Conservation (phyloP, 139 green algal genomes). For the Closterium sp. region DNA sequence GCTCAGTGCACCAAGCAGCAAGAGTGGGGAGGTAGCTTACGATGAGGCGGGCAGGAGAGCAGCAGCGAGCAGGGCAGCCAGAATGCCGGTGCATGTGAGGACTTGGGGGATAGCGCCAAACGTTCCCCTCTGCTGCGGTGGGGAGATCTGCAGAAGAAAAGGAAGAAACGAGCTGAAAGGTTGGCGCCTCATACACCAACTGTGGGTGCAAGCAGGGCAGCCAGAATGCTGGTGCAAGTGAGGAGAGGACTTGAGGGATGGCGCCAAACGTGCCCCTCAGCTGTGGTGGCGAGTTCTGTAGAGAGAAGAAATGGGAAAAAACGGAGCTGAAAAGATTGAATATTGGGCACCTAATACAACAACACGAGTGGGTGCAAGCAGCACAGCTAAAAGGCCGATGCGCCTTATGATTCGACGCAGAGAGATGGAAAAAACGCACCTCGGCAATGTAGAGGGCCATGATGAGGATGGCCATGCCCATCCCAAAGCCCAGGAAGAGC, state of each 20-base stretch:
- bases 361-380: too few relatives aligned
- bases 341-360: too few relatives aligned
- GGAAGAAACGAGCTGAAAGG: too few relatives aligned
- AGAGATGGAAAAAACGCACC: too few relatives aligned
- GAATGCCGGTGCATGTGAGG: slow-evolving; percentile 89
- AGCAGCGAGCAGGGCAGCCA: slow-evolving; percentile 69
- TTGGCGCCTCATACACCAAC: too few relatives aligned
- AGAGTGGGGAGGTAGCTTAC: too few relatives aligned
- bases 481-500: too few relatives aligned
- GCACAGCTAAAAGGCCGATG: slow-evolving; percentile 62
- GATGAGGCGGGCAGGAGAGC: too few relatives aligned
- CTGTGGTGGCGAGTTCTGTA: neutral
- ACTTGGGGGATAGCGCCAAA: slow-evolving; percentile 89
- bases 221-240: neutral
- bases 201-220: too few relatives aligned
- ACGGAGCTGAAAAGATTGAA: slow-evolving; percentile 59
- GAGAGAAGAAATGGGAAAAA: slow-evolving; percentile 61
- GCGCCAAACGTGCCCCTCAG: neutral
- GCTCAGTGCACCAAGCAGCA: too few relatives aligned
- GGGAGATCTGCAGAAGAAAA: slow-evolving; percentile 67
- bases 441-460: too few relatives aligned
- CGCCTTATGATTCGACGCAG: slow-evolving; percentile 93
- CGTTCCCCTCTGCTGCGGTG: slow-evolving; percentile 72
- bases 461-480: too few relatives aligned
- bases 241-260: neutral